Percentiles rank a stretch among this genome's conserved stretches.
Conservation (phyloP, 768 basidiomycete genomes). For the Suillus brevipes region DNA sequence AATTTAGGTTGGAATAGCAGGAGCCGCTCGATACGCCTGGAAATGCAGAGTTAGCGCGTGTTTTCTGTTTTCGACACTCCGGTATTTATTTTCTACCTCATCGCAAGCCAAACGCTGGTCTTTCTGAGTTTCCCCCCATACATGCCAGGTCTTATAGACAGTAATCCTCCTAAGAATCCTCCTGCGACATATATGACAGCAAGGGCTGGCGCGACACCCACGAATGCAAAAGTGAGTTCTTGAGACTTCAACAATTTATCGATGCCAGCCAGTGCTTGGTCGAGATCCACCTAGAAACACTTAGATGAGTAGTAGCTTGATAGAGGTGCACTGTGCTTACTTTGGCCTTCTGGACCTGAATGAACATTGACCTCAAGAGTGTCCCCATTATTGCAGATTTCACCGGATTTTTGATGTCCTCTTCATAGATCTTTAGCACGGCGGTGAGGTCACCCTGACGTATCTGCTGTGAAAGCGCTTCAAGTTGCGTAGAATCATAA, state of each 20-base stretch:
- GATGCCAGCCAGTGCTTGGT: slow-evolving; percentile 86
- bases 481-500: slow-evolving; percentile 64
- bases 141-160: slow-evolving; percentile 49
- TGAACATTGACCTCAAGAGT: slow-evolving; percentile 79
- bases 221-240: slow-evolving; percentile 94
- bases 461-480: slow-evolving; percentile 62
- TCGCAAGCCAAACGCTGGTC: slow-evolving; percentile 63
- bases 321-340: slow-evolving; percentile 34
- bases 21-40: slow-evolving; percentile 67
- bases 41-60: slow-evolving; percentile 11
- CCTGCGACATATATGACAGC: slow-evolving; percentile 71
- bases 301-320: slow-evolving; percentile 4
- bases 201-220: slow-evolving; percentile 90
- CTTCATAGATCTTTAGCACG: slow-evolving; percentile 85
- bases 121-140: slow-evolving; percentile 60
- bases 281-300: slow-evolving; percentile 75
- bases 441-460: slow-evolving; percentile 82
- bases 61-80: neutral
- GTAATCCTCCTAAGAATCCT: slow-evolving; percentile 52
- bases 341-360: slow-evolving; percentile 96
- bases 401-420: slow-evolving; percentile 86
- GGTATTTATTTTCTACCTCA: slow-evolving; percentile 55
- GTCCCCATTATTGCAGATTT: slow-evolving; percentile 79
- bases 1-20: slow-evolving; percentile 50
- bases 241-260: slow-evolving; percentile 93